A percentile compares a stretch with the other conserved stretches of the same genome.
Conservation (phyloP, 345 rosid genomes). For the Dipteronia sinensis region DNA sequence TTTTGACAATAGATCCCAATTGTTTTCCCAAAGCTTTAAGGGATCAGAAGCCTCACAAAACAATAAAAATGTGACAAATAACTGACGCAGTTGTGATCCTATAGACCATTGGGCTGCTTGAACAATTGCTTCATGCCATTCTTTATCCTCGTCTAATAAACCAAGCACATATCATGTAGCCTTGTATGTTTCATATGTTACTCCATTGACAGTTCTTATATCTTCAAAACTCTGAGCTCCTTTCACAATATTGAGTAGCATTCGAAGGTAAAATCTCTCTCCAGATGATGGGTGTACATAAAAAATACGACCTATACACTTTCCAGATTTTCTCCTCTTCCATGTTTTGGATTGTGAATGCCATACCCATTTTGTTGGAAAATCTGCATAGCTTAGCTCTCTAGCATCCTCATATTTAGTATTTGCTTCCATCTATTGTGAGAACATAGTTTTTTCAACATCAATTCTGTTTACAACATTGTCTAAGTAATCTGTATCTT, state of each 20-base stretch:
- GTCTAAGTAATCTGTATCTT: background rate
- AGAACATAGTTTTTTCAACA: background rate
- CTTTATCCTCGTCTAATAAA: too few species aligned
- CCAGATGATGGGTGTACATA: too few species aligned
- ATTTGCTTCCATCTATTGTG: conserved; percentile 14
- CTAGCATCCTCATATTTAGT: background rate
- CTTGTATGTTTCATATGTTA: too few species aligned
- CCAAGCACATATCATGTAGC: too few species aligned
- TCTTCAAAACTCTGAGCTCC: too few species aligned
- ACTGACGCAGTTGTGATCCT: background rate
- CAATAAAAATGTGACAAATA: too few species aligned
- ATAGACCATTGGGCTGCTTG: background rate
- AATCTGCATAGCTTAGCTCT: conserved; percentile 6
- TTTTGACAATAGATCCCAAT: too few species aligned
- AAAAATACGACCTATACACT: background rate
- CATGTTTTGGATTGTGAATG: background rate
- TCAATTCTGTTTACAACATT: background rate
- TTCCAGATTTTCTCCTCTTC: too few species aligned
- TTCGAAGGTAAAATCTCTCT: too few species aligned
- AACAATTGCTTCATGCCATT: background rate
- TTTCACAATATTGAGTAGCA: too few species aligned
- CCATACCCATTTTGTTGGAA: background rate
- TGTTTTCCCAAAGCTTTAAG: too few species aligned
- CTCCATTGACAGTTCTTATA: too few species aligned
- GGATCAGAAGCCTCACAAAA: background rate